A percentile compares a stretch with the other conserved stretches of the same genome.
phyloP scores from a whole-genome alignment of 179 eudicot species.

The Corrigiola litoralis region DNA sequence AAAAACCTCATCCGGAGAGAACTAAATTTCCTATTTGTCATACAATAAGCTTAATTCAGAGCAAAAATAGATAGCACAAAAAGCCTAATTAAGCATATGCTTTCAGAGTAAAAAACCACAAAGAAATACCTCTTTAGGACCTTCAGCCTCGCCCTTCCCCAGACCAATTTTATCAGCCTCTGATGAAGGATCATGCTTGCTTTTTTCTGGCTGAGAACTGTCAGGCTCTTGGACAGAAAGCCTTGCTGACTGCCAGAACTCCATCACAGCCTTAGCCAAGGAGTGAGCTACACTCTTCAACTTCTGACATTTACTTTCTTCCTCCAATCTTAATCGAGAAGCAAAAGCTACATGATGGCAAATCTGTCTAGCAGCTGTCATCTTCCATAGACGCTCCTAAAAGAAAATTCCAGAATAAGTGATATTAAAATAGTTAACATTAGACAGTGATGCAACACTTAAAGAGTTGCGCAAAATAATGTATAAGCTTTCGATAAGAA shows the following conservation, averaged over 20 bases:
- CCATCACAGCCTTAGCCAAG: constrained; percentile 74
- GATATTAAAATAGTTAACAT: neutral
- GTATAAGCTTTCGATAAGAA: neutral
- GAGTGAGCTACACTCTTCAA: constrained; percentile 54
- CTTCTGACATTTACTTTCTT: constrained; percentile 37
- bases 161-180: constrained; percentile 16
- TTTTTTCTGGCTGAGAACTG: constrained; percentile 18
- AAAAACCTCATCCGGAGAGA: neutral
- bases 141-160: constrained; percentile 7
- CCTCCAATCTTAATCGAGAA: constrained; percentile 50
- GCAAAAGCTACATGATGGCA: constrained; percentile 52
- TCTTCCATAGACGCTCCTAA: constrained; percentile 95
- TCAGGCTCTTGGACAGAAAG: constrained; percentile 21
- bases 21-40: neutral
- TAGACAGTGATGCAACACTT: neutral
- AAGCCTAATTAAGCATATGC: neutral
- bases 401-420: neutral
- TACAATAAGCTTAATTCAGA: neutral
- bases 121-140: constrained; percentile 21
- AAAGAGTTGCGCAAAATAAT: neutral
- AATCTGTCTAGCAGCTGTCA: constrained; percentile 77
- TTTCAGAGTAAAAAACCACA: constrained; percentile 2
- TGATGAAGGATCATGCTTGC: constrained; percentile 16
- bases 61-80: neutral
- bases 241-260: constrained; percentile 78